Percentiles rank a stretch among this genome's conserved stretches.
Conservation (phyloP, 352 stramenopile genomes). For the Pythium phragmitis region DNA sequence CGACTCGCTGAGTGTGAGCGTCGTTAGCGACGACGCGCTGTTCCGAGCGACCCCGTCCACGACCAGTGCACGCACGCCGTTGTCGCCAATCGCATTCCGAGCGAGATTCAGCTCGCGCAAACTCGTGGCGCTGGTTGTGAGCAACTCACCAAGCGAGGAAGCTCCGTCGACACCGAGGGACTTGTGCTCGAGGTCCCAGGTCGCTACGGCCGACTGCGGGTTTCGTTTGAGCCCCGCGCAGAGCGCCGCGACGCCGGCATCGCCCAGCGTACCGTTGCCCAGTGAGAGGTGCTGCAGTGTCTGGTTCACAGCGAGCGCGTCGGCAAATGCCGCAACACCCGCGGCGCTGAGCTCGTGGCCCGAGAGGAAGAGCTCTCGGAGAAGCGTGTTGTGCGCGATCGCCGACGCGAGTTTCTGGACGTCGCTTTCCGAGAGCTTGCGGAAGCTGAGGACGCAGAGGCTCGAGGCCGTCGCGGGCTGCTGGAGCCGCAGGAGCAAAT, state of each 20-base stretch:
- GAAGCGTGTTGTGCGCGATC: constrained; percentile 53
- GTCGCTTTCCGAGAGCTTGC: constrained; percentile 59
- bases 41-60: constrained; percentile 44
- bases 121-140: constrained; percentile 37
- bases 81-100: constrained; percentile 56
- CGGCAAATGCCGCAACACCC: constrained; percentile 54
- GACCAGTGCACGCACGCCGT: constrained; percentile 36
- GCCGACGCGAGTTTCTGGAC: constrained; percentile 43
- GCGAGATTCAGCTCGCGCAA: constrained; percentile 57
- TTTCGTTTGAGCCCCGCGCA: constrained; percentile 57
- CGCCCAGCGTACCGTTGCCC: constrained; percentile 56
- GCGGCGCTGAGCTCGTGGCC: constrained; percentile 53
- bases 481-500: constrained; percentile 64
- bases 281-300: constrained; percentile 69
- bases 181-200: constrained; percentile 80
- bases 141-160: constrained; percentile 47
- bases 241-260: constrained; percentile 44
- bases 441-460: constrained; percentile 76
- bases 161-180: constrained; percentile 45
- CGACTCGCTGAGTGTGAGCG: constrained; percentile 49
- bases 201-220: constrained; percentile 42
- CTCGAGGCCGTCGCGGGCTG: constrained; percentile 59
- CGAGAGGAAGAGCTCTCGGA: constrained; percentile 79
- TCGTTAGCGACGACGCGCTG: constrained; percentile 26
- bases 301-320: constrained; percentile 63